Conservation (phyloP, 148 eudicot species). For the Vaccinium vitisidaea region DNA sequence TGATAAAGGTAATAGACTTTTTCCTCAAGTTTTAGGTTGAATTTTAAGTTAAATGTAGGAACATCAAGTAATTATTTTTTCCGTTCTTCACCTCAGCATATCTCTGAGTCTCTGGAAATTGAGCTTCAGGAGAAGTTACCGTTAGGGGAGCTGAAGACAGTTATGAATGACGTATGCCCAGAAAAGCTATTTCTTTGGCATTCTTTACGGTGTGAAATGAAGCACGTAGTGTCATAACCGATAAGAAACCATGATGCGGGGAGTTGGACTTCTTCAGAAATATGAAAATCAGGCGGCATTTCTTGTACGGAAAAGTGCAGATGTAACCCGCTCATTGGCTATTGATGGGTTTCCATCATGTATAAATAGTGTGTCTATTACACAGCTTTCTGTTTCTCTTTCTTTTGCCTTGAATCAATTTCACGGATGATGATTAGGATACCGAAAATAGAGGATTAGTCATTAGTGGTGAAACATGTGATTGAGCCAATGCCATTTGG, state of each 20-base stretch:
- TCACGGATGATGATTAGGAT: not conserved
- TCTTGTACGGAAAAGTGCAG: not conserved
- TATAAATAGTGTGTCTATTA: not conserved
- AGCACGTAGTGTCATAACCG: not conserved
- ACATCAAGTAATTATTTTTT: not conserved
- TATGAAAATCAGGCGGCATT: constrained; percentile 14
- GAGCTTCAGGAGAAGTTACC: constrained; percentile 35
- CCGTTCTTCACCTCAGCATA: constrained; percentile 37
- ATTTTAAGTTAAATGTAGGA: not conserved
- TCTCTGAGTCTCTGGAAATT: constrained; percentile 24
- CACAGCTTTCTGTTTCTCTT: not conserved
- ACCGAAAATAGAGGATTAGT: not conserved
- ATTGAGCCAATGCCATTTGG: not conserved
- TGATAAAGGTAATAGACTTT: constrained; percentile 45
- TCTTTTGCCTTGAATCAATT: not conserved
- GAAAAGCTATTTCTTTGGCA: constrained; percentile 64
- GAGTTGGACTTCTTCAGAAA: not conserved
- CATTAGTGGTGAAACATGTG: not conserved
- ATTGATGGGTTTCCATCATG: not conserved
- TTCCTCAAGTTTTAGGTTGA: not conserved
- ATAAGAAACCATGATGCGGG: not conserved
- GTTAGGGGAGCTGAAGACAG: constrained; percentile 31
- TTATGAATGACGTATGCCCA: constrained; percentile 50
- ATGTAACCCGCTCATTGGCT: not conserved
- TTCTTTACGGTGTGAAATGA: constrained; percentile 15